phyloP scores from a whole-genome alignment of 2,329 filamentous ascomycete species.

The Trichoderma atrobrunneum region DNA sequence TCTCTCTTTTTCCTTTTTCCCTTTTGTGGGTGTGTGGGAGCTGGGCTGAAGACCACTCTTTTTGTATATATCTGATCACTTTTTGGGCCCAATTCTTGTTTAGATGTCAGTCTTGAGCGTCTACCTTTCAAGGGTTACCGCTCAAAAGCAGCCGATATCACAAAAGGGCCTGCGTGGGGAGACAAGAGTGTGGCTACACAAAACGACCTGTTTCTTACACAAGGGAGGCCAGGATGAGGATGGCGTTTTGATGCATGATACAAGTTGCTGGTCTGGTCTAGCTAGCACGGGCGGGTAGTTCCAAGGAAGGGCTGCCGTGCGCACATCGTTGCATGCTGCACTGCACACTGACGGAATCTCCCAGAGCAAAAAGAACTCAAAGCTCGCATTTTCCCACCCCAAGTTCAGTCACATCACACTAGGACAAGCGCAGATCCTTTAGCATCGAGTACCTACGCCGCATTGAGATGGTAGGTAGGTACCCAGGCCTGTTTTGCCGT shows the following conservation, averaged over 20 bases:
- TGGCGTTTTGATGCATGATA: constrained; percentile 2
- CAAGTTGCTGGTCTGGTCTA: neutral
- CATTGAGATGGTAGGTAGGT: neutral
- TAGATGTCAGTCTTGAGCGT: neutral
- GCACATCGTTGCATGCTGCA: constrained; percentile 1
- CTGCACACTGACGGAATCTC: neutral
- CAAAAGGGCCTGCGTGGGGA: neutral
- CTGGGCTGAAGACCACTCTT: neutral
- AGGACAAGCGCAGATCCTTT: constrained; percentile 10
- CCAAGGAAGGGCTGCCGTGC: neutral
- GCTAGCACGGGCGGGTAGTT: neutral
- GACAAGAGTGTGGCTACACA: neutral
- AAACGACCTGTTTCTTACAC: constrained; percentile 10
- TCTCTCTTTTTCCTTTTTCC: neutral
- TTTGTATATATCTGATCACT: too few relatives aligned
- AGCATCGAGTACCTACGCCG: neutral
- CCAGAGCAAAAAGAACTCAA: too few relatives aligned
- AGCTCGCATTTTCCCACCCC: neutral
- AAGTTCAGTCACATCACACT: neutral
- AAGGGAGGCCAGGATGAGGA: neutral
- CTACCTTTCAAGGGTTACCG: too few relatives aligned
- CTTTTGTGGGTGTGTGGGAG: neutral
- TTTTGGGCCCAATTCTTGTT: neutral
- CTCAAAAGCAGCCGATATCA: neutral
- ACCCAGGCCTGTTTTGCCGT: neutral